phyloP scores from a whole-genome alignment of 371 early-diverging fungal species.

The Mucor piriformis region DNA sequence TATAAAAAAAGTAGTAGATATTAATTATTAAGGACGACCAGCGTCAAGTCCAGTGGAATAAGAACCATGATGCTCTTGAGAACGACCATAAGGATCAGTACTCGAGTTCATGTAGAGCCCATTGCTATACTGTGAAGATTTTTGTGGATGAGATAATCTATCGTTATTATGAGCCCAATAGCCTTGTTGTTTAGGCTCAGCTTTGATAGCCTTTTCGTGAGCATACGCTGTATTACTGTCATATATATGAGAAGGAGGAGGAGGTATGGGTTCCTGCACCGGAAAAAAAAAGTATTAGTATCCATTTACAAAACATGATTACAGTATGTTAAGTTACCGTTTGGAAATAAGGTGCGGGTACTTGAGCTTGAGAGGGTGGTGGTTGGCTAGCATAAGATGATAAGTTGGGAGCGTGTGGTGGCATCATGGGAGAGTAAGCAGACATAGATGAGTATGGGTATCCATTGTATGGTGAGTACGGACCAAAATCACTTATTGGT shows the following conservation, averaged over 20 bases:
- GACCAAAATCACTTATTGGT: conserved; percentile 34
- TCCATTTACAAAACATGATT: background rate
- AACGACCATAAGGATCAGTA: conserved; percentile 7
- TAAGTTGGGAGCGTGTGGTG: background rate
- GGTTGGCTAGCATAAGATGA: background rate
- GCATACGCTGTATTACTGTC: background rate
- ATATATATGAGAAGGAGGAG: conserved; percentile 10
- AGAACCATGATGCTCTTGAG: background rate
- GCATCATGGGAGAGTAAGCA: conserved; percentile 10
- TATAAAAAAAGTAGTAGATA: background rate
- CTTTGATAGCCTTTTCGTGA: background rate
- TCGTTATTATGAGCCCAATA: conserved; percentile 7
- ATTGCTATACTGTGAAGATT: conserved; percentile 1
- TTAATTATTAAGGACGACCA: conserved; percentile 16
- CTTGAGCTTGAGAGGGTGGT: background rate
- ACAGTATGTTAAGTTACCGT: background rate
- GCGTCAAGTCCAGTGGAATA: conserved; percentile 20
- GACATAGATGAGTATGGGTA: conserved; percentile 23
- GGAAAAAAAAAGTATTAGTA: background rate
- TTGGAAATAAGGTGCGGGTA: conserved; percentile 12
- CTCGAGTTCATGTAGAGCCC: conserved; percentile 2
- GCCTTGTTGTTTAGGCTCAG: background rate
- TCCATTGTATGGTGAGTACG: conserved; percentile 29
- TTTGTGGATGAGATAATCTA: conserved; percentile 6
- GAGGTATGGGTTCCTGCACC: too few species aligned